A percentile compares a stretch with the other conserved stretches of the same genome.
These are phyloP conservation scores for Fabrea salina DNA, from an alignment of 169 alveolate genomes.

Conservation along the genomic window DNA sequence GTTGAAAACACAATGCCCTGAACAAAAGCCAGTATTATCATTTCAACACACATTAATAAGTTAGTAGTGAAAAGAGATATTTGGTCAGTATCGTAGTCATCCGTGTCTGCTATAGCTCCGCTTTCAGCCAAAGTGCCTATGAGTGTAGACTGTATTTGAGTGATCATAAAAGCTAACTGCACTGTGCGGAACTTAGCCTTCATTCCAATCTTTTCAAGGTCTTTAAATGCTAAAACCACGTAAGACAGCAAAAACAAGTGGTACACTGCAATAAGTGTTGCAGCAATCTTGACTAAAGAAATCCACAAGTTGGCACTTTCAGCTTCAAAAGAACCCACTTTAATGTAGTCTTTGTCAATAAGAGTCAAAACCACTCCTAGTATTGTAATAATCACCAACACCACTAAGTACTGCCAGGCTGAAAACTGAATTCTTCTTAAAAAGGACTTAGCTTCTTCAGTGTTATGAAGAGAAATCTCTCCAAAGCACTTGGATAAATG, in stretches of 20 bases:
- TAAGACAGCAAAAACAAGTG: neutral
- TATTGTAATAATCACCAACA: neutral
- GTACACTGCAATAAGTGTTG: neutral
- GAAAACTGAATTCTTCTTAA: neutral
- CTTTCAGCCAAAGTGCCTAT: neutral
- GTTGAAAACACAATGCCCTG: neutral
- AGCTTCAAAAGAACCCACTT: neutral
- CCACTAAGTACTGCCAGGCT: neutral
- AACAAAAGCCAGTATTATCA: slow-evolving; percentile 18
- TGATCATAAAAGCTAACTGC: neutral
- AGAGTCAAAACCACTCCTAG: neutral
- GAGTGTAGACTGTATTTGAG: neutral
- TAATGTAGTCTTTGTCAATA: neutral
- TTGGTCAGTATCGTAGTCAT: neutral
- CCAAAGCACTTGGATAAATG: neutral
- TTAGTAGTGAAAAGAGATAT: neutral
- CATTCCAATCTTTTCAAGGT: neutral
- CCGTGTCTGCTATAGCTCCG: neutral
- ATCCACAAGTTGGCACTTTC: neutral
- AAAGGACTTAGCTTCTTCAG: neutral
- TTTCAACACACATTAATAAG: neutral
- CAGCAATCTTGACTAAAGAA: neutral
- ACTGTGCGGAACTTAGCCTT: neutral
- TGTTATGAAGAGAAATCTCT: neutral
- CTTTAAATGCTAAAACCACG: neutral